These are phyloP conservation scores for Cucumis hystrix DNA, from an alignment of 306 rosid genomes.

Conservation along the genomic window DNA sequence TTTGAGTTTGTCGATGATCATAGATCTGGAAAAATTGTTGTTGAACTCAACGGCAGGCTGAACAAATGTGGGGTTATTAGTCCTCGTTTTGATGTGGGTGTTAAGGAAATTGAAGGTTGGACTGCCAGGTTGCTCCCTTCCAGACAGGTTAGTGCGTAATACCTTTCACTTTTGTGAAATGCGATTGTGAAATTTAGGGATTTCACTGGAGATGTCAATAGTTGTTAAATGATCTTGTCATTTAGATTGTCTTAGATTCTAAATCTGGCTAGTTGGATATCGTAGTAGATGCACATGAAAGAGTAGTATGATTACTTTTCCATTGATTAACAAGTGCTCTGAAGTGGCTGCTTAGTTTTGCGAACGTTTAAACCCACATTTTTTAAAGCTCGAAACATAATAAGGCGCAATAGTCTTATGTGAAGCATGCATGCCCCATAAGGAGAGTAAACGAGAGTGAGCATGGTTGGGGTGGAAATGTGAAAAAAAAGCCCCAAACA, in stretches of 20 bases:
- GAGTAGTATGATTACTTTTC: not conserved
- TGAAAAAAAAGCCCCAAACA: too few species aligned
- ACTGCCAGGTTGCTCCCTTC: constrained; percentile 13
- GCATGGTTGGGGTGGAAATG: too few species aligned
- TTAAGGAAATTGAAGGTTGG: constrained; percentile 13
- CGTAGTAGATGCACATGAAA: not conserved
- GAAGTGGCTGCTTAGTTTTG: not conserved
- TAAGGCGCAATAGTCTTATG: too few species aligned
- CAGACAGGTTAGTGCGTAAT: constrained; percentile 5
- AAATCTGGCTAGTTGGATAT: not conserved
- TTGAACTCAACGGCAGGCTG: constrained; percentile 10
- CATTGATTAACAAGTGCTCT: not conserved
- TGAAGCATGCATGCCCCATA: too few species aligned
- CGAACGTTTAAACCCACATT: not conserved
- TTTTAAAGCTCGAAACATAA: too few species aligned
- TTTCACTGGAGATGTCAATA: not conserved
- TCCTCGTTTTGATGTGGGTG: constrained; percentile 14
- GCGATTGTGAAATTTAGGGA: not conserved
- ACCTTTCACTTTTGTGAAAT: not conserved
- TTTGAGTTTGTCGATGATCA: constrained; percentile 11
- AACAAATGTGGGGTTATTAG: constrained; percentile 14
- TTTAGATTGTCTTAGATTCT: not conserved
- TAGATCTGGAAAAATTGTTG: constrained; percentile 14
- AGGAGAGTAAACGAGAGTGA: too few species aligned
- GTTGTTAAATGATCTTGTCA: not conserved